phyloP scores from a whole-genome alignment of 805 yeast genomes.

The Cyberlindnera petersonii region DNA sequence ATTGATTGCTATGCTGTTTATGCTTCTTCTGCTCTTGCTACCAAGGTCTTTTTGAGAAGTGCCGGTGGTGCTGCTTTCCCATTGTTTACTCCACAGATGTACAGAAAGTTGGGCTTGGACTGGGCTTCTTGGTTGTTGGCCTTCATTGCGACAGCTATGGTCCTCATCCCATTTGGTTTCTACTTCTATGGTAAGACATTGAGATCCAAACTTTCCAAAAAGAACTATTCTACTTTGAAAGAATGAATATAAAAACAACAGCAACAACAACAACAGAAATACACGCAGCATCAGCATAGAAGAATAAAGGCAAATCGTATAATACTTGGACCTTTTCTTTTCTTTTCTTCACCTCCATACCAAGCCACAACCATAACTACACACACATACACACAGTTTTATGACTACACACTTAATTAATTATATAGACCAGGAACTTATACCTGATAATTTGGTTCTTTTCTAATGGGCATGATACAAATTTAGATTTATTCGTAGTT shows the following conservation, averaged over 20 bases:
- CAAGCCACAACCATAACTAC: no score
- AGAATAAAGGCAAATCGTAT: no score
- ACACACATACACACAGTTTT: neutral
- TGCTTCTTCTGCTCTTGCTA: constrained; percentile 78
- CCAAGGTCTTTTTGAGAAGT: constrained; percentile 74
- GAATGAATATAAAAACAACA: neutral
- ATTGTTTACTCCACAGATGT: constrained; percentile 77
- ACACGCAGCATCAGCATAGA: neutral
- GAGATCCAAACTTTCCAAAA: constrained; percentile 64
- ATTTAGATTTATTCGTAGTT: neutral
- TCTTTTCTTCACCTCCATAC: no score
- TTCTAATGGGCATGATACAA: constrained; percentile 1
- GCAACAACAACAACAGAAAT: neutral
- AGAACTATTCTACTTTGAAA: constrained; percentile 44
- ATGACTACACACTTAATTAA: constrained; percentile 1
- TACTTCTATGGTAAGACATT: constrained; percentile 61
- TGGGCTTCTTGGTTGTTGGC: constrained; percentile 84
- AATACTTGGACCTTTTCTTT: no score
- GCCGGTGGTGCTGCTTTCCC: constrained; percentile 90
- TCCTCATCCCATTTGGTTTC: constrained; percentile 65
- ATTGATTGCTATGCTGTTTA: constrained; percentile 83
- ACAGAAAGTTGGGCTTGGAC: constrained; percentile 63
- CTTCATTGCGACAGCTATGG: constrained; percentile 74
- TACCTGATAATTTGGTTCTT: neutral
- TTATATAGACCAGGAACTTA: neutral